A percentile compares a stretch with the other conserved stretches of the same genome.
These are phyloP conservation scores for Colletotrichum eremochloae DNA, from an alignment of 2,329 filamentous ascomycete genomes.

Conservation along the genomic window DNA sequence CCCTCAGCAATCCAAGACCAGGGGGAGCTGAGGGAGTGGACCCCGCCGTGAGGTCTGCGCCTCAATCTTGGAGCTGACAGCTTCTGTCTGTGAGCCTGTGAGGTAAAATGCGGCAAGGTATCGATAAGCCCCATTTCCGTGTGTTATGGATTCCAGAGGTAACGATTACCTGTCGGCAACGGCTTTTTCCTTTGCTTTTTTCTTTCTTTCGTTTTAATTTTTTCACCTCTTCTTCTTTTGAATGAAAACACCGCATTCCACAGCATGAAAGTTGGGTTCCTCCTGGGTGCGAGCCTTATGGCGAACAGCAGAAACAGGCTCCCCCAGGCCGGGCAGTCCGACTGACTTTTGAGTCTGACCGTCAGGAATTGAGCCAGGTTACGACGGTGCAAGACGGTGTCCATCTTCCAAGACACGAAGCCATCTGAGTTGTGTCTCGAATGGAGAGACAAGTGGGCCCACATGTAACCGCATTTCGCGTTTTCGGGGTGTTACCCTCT, in stretches of 20 bases:
- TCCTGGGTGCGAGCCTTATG: not conserved
- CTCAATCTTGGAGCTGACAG: conserved; percentile 32
- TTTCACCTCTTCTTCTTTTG: not conserved
- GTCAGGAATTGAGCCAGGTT: not conserved
- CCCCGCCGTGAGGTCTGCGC: conserved; percentile 32
- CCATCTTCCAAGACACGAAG: conserved; percentile 19
- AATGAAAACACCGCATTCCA: not conserved
- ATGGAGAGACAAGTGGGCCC: conserved; percentile 6
- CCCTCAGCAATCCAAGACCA: conserved; percentile 16
- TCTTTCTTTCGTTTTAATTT: too few species aligned
- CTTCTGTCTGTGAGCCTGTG: not conserved
- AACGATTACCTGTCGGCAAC: not conserved
- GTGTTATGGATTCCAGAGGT: not conserved
- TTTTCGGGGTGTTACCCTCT: not conserved
- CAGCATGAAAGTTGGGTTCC: not conserved
- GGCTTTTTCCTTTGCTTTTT: not conserved
- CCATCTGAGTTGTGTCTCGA: not conserved
- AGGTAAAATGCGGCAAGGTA: conserved; percentile 7
- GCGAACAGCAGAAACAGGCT: conserved; percentile 5
- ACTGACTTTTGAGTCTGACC: not conserved
- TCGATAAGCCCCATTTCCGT: conserved; percentile 35
- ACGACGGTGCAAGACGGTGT: not conserved
- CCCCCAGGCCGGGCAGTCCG: not conserved
- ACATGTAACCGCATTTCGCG: conserved; percentile 6
- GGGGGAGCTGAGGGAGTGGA: conserved; percentile 10